Percentiles rank a stretch among this genome's conserved stretches.
These are phyloP conservation scores for Thozetella sp. DNA, from an alignment of 495 filamentous ascomycete genomes.

Conservation along the genomic window DNA sequence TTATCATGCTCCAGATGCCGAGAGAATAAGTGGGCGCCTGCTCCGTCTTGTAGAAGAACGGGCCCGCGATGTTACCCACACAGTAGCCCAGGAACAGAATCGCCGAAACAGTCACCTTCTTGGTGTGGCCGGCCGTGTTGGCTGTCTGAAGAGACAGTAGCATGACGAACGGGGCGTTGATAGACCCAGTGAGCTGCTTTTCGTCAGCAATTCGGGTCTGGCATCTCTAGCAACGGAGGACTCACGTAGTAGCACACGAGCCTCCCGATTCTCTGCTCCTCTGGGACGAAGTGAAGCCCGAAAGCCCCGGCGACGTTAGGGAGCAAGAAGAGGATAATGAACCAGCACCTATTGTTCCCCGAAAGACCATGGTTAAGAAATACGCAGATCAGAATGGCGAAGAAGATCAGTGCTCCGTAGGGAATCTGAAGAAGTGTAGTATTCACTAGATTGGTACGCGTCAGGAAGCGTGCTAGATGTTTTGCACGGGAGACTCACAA, in stretches of 20 bases:
- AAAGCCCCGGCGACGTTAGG: conserved; percentile 58
- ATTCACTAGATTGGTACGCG: conserved; percentile 13
- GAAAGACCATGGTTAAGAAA: conserved; percentile 59
- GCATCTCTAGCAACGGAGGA: not conserved
- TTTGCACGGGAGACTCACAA: not conserved
- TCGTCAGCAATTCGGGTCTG: not conserved
- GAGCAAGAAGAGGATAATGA: conserved; percentile 54
- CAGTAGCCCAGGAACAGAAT: conserved; percentile 52
- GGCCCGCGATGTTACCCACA: conserved; percentile 39
- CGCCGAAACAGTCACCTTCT: conserved; percentile 64
- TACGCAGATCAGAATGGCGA: conserved; percentile 59
- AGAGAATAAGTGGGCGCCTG: conserved; percentile 58
- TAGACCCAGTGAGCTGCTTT: conserved; percentile 27
- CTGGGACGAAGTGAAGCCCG: conserved; percentile 53
- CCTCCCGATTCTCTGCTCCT: conserved; percentile 45
- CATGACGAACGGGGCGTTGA: conserved; percentile 62
- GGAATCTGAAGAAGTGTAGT: conserved; percentile 59
- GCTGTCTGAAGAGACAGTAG: conserved; percentile 56
- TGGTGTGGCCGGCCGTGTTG: conserved; percentile 51
- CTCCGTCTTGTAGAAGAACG: conserved; percentile 62
- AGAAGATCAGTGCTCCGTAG: conserved; percentile 55
- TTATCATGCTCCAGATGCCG: conserved; percentile 66
- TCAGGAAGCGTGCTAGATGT: conserved; percentile 16
- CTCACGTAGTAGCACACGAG: conserved; percentile 52
- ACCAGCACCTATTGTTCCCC: conserved; percentile 52